A percentile compares a stretch with the other conserved stretches of the same genome.
phyloP scores from a whole-genome alignment of 1,139 yeast species.

The Ashbya aceris region DNA sequence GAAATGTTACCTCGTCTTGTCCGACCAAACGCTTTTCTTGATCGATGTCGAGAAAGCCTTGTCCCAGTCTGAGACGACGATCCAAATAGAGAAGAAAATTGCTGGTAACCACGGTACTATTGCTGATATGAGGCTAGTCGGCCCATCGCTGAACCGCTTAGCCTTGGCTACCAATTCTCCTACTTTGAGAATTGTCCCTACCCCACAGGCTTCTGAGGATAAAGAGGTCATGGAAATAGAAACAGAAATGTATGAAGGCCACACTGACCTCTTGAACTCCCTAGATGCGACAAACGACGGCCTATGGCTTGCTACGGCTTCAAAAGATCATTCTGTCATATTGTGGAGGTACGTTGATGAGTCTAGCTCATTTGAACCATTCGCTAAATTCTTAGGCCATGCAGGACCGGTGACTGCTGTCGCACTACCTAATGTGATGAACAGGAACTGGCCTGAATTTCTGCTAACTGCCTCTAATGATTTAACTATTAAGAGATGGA shows the following conservation, averaged over 20 bases:
- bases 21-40: slow-evolving; percentile 76
- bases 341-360: slow-evolving; percentile 59
- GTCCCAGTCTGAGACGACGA: slow-evolving; percentile 25
- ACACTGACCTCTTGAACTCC: slow-evolving; percentile 73
- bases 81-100: slow-evolving; percentile 45
- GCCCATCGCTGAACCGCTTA: slow-evolving; percentile 45
- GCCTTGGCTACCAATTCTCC: slow-evolving; percentile 95
- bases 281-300: slow-evolving; percentile 76
- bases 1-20: slow-evolving; percentile 40
- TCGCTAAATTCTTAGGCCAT: slow-evolving; percentile 72
- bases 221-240: slow-evolving; percentile 41
- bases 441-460: slow-evolving; percentile 51
- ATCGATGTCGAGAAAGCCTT: slow-evolving; percentile 34
- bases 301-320: slow-evolving; percentile 80
- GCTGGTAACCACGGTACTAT: slow-evolving; percentile 96
- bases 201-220: slow-evolving; percentile 29
- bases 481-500: slow-evolving; percentile 86
- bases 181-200: slow-evolving; percentile 60
- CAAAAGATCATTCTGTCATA: slow-evolving; percentile 82
- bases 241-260: slow-evolving; percentile 64
- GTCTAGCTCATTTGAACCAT: slow-evolving; percentile 38
- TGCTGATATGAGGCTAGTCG: slow-evolving; percentile 76
- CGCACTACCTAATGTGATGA: slow-evolving; percentile 54
- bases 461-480: slow-evolving; percentile 82
- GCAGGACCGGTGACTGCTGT: slow-evolving; percentile 81